phyloP scores from a whole-genome alignment of 257 asterid genomes.

The Solanum arcanum region DNA sequence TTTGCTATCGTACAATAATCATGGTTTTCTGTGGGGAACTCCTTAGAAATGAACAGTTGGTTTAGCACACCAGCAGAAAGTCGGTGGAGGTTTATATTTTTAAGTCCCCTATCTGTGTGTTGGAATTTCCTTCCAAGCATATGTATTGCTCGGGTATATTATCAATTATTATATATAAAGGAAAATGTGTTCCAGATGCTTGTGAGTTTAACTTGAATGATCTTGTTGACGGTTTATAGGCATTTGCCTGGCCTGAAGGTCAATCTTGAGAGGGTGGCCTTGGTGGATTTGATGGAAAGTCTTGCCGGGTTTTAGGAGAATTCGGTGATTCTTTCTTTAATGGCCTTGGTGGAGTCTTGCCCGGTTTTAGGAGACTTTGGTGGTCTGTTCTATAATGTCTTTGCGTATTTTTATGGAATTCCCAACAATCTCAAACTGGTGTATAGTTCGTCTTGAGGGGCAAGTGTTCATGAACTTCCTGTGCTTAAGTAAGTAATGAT shows the following conservation, averaged over 20 bases:
- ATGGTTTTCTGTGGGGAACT: neutral
- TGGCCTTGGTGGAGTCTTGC: slow-evolving; percentile 62
- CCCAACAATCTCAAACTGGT: slow-evolving; percentile 89
- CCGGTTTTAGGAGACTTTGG: slow-evolving; percentile 95
- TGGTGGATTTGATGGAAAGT: slow-evolving; percentile 77
- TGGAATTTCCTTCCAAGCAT: slow-evolving; percentile 31
- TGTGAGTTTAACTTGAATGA: slow-evolving; percentile 74
- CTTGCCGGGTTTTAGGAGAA: slow-evolving; percentile 90
- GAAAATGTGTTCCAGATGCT: slow-evolving; percentile 34
- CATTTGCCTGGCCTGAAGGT: slow-evolving; percentile 84
- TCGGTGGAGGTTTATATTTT: slow-evolving; percentile 16
- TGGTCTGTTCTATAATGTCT: slow-evolving; percentile 83
- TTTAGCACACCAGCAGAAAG: slow-evolving; percentile 7
- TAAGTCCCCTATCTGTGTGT: slow-evolving; percentile 1
- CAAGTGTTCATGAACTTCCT: slow-evolving; percentile 82
- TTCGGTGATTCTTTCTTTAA: slow-evolving; percentile 82
- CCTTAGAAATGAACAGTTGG: neutral
- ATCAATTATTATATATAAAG: slow-evolving; percentile 49
- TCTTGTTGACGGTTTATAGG: slow-evolving; percentile 95
- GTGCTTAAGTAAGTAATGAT: slow-evolving; percentile 84
- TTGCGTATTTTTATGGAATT: slow-evolving; percentile 93
- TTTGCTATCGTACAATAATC: neutral
- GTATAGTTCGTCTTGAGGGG: slow-evolving; percentile 95
- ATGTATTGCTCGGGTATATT: slow-evolving; percentile 35
- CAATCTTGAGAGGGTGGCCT: slow-evolving; percentile 95